These are phyloP conservation scores for Brassica napus DNA, from an alignment of 345 rosid genomes.

Conservation along the genomic window DNA sequence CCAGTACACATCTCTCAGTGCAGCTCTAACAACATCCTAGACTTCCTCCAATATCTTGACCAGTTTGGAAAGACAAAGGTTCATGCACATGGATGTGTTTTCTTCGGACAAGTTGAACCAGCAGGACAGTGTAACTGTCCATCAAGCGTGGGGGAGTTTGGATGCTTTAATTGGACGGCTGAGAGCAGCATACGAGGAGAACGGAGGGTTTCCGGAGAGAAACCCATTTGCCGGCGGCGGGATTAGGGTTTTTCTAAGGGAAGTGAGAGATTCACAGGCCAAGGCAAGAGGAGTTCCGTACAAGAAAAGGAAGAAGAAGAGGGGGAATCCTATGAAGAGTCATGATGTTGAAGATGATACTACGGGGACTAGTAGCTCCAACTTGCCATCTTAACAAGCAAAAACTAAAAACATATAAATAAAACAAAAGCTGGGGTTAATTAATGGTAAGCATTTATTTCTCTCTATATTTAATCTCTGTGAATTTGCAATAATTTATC, in stretches of 20 bases:
- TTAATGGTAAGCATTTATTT: constrained; percentile 34
- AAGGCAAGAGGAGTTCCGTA: constrained; percentile 88
- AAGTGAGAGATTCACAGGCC: constrained; percentile 83
- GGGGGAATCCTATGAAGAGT: constrained; percentile 35
- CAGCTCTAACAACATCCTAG: constrained; percentile 64
- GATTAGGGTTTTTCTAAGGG: constrained; percentile 67
- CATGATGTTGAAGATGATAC: constrained; percentile 22
- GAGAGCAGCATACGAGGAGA: constrained; percentile 83
- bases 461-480: background rate
- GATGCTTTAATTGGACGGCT: constrained; percentile 91
- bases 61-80: constrained; percentile 91
- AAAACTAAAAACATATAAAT: constrained; percentile 22
- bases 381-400: constrained; percentile 39
- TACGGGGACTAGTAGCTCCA: constrained; percentile 36
- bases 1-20: constrained; percentile 73
- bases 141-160: constrained; percentile 93
- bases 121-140: constrained; percentile 83
- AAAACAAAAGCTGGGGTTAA: constrained; percentile 23
- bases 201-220: constrained; percentile 75
- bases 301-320: constrained; percentile 83
- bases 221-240: constrained; percentile 82
- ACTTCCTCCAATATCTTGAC: constrained; percentile 83
- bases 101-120: constrained; percentile 81
- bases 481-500: background rate
- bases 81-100: constrained; percentile 73